A percentile compares a stretch with the other conserved stretches of the same genome.
Conservation (phyloP, 1,139 yeast species). For the Taphrina deformans region DNA sequence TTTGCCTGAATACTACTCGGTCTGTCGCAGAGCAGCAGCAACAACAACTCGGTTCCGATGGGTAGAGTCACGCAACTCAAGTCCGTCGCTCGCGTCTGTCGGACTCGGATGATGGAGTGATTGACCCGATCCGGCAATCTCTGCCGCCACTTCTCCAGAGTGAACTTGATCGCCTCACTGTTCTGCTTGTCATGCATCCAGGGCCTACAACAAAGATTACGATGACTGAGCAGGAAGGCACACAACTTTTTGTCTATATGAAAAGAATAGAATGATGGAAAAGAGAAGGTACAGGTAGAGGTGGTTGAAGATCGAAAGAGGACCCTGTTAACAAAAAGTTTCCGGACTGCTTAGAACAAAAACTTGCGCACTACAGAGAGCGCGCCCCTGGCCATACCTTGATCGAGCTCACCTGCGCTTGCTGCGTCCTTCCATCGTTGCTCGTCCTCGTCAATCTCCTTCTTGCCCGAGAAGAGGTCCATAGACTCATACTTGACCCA, state of each 20-base stretch:
- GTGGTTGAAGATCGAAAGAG: not conserved
- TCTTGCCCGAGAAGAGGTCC: conserved; percentile 30
- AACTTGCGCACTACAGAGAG: conserved; percentile 20
- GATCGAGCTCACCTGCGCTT: conserved; percentile 16
- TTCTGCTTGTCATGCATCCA: too few relatives aligned
- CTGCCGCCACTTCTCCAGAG: too few relatives aligned
- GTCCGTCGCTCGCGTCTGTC: not conserved
- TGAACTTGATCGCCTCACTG: too few relatives aligned
- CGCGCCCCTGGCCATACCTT: conserved; percentile 20
- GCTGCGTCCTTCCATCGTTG: conserved; percentile 28
- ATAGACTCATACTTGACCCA: conserved; percentile 20
- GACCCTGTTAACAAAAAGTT: not conserved
- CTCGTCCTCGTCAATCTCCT: conserved; percentile 33
- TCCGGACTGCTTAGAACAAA: conserved; percentile 3
- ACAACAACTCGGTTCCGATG: not conserved
- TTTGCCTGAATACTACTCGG: too few relatives aligned
- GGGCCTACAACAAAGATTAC: too few relatives aligned
- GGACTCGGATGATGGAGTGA: not conserved
- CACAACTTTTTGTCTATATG: not conserved
- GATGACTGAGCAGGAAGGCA: too few relatives aligned
- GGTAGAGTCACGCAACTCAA: not conserved
- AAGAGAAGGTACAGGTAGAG: not conserved
- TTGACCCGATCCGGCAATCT: not conserved
- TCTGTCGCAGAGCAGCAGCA: too few relatives aligned
- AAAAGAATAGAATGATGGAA: too few relatives aligned